phyloP scores from a whole-genome alignment of 2,329 filamentous ascomycete species.

The Nigrospora oryzae region DNA sequence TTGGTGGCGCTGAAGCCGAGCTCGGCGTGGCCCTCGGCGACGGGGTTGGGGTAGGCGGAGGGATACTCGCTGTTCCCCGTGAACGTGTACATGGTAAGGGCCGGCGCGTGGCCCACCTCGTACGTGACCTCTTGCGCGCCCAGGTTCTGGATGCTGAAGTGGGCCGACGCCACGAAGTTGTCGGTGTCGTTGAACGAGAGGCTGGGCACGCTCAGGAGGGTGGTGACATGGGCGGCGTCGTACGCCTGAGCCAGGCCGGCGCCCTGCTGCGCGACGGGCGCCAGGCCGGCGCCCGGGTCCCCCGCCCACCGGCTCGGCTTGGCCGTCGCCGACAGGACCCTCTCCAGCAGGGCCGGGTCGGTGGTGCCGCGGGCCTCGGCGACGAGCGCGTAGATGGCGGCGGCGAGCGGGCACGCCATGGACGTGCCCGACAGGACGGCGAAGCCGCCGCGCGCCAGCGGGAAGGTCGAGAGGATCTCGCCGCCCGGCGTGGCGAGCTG shows the following conservation, averaged over 20 bases:
- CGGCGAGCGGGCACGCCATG: constrained; percentile 50
- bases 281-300: constrained; percentile 2
- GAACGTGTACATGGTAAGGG: constrained; percentile 29
- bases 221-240: constrained; percentile 28
- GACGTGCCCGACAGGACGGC: constrained; percentile 35
- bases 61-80: constrained; percentile 15
- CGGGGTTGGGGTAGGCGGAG: constrained; percentile 31
- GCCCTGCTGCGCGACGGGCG: constrained; percentile 32
- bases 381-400: constrained; percentile 46
- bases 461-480: constrained; percentile 50
- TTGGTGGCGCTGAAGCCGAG: constrained; percentile 28
- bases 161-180: constrained; percentile 22
- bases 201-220: constrained; percentile 24
- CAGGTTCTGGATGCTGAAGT: constrained; percentile 30
- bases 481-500: constrained; percentile 48
- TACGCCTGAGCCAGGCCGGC: constrained; percentile 32
- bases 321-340: constrained; percentile 38
- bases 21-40: too few relatives aligned
- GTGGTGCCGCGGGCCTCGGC: constrained; percentile 41
- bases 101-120: constrained; percentile 23
- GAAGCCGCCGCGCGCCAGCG: constrained; percentile 21
- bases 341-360: constrained; percentile 40
- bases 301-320: constrained; percentile 27
- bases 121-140: constrained; percentile 25
- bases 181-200: constrained; percentile 36